A percentile compares a stretch with the other conserved stretches of the same genome.
Evolutionary conservation across 2,329 filamentous ascomycete species (phyloP).

Genomic region (Escovopsis sp.): DNA sequence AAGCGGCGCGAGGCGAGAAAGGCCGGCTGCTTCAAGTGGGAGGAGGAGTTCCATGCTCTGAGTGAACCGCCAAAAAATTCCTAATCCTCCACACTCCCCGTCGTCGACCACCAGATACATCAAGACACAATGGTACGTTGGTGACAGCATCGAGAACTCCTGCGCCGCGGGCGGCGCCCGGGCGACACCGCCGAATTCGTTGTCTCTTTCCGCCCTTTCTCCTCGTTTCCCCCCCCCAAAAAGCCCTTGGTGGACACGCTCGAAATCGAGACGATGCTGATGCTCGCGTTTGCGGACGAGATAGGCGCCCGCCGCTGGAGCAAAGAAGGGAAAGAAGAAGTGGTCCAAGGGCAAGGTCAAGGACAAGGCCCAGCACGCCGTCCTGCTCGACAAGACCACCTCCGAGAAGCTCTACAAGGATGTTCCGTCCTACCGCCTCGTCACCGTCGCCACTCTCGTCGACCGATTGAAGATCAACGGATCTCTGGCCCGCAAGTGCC

Average conservation of each 20-base stretch:
- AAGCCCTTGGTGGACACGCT: too few species aligned
- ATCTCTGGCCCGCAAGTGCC: conserved; percentile 78
- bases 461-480: conserved; percentile 99
- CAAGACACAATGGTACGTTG: conserved; percentile 28
- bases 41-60: too few species aligned
- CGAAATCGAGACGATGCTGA: background rate
- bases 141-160: conserved; percentile 2
- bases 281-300: conserved; percentile 4
- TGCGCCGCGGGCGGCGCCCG: background rate
- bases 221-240: too few species aligned
- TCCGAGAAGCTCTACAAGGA: conserved; percentile 99
- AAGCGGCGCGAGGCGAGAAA: conserved; percentile 8
- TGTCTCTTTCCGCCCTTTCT: too few species aligned
- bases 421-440: conserved; percentile 98
- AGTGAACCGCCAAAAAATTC: conserved; percentile 15
- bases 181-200: too few species aligned
- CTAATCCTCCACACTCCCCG: conserved; percentile 19
- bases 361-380: conserved; percentile 99
- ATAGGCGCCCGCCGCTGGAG: conserved; percentile 30
- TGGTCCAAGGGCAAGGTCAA: conserved; percentile 62
- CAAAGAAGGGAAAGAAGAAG: conserved; percentile 38
- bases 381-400: conserved; percentile 95
- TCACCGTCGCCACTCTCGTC: conserved; percentile 96
- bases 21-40: conserved; percentile 15
- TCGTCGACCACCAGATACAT: conserved; percentile 23